These are phyloP conservation scores for Trichosporon coremiiforme DNA, from an alignment of 1,284 basidiomycete genomes.

Conservation along the genomic window DNA sequence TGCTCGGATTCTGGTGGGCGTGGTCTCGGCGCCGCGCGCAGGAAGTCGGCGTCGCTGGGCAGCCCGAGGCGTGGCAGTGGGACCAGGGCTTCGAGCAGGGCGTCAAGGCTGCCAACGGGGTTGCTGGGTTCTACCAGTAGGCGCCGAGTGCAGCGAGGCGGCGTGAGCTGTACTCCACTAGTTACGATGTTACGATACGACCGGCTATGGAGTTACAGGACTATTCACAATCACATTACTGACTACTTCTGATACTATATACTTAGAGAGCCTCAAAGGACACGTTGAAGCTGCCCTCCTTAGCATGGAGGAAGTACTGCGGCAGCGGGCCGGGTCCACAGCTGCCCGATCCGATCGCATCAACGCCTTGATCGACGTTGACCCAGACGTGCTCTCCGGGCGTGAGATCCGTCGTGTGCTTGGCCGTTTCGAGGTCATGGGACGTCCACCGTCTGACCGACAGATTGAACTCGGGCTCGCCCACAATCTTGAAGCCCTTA, in stretches of 20 bases:
- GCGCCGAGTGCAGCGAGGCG: not conserved
- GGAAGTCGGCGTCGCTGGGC: slow-evolving; percentile 57
- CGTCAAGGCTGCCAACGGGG: slow-evolving; percentile 38
- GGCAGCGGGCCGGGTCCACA: slow-evolving; percentile 32
- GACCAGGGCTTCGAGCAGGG: slow-evolving; percentile 66
- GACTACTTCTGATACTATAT: not conserved
- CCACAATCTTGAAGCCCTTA: slow-evolving; percentile 22
- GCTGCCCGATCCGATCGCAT: slow-evolving; percentile 27
- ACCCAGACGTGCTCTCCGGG: slow-evolving; percentile 30
- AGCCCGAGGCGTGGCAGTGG: slow-evolving; percentile 65
- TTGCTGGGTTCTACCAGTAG: slow-evolving; percentile 3
- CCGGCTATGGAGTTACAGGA: no score
- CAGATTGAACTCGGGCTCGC: slow-evolving; percentile 25
- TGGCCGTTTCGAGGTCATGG: slow-evolving; percentile 25
- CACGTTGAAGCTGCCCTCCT: slow-evolving; percentile 28
- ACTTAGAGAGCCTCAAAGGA: not conserved
- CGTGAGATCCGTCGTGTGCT: slow-evolving; percentile 26
- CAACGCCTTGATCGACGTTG: slow-evolving; percentile 29
- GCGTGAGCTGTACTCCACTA: not conserved
- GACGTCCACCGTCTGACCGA: slow-evolving; percentile 31
- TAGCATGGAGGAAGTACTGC: slow-evolving; percentile 17
- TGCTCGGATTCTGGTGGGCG: slow-evolving; percentile 66
- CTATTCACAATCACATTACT: no score
- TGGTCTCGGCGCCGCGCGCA: slow-evolving; percentile 62
- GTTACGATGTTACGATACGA: not conserved